Evolutionary conservation across 192 early-diverging fungal genomes (phyloP), one percentile per base, ranked within the genome.

Genomic region (Coemansia sp.): DNA sequence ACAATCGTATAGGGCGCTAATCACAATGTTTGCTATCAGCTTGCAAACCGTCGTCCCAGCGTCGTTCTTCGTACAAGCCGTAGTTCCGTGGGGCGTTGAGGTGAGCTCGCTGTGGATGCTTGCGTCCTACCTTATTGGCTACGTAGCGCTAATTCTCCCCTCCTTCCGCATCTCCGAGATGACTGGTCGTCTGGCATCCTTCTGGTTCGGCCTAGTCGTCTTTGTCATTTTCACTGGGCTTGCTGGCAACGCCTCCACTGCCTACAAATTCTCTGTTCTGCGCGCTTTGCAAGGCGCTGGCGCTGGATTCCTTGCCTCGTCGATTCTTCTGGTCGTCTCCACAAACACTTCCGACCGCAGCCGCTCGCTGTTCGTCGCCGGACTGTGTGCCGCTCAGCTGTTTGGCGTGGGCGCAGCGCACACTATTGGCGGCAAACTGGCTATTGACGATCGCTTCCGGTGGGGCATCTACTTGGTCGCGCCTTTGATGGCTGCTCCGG

Each of bases 61-160:
- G 31, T 80, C 77, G 62, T 80, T 80, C 60, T 80, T 80, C 28
- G 59, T 74, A 14, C 72, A 80, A 51, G 77, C 77, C 0, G 77
- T 70, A 34, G 62, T 21, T 34, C 67, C 68, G 9, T 80, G 77
- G 77, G 69, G 69, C 40, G 72, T 80, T 18, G 61, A 48, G 0
- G 71, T 73, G 50, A 80, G 77, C 66, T 80, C 77, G 50, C 65
- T 80, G 53, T 80, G 77, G 77, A 73, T 80, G 77, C 50, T 62
- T 5, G 77, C 71, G 8, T 56, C 77, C n/a, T 80, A 80, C 18
- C 66, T 80, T 28, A 74, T 80, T 34, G 77, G 77, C 51, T 80
- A 80, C 48, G 71, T 80, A 14, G 55, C 58, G 14, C 59, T 74
- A 14, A 21, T 73, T 4, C 72, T 80, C 42, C 77, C 77, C 13